phyloP scores from a whole-genome alignment of 257 asterid genomes.

The Capsicum chinense region DNA sequence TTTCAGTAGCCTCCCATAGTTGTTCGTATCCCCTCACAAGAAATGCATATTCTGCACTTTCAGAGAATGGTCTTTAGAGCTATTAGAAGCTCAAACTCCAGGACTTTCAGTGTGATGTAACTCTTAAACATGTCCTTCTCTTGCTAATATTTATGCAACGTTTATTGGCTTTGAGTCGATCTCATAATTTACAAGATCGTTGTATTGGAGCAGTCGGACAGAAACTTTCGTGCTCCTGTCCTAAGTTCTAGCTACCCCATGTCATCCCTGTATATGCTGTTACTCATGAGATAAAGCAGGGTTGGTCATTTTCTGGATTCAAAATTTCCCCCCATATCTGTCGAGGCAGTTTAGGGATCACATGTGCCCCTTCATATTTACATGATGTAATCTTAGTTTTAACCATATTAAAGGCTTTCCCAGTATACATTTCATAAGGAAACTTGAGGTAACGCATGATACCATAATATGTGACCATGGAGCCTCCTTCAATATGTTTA shows the following conservation, averaged over 20 bases:
- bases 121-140: not conserved
- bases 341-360: not conserved
- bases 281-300: not conserved
- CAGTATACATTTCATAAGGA: not conserved
- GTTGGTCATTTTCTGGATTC: not conserved
- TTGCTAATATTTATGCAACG: not conserved
- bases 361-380: not conserved
- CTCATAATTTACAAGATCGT: conserved; percentile 5
- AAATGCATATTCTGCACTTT: not conserved
- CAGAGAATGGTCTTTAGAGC: not conserved
- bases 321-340: not conserved
- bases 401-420: not conserved
- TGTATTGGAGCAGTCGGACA: not conserved
- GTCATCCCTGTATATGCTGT: not conserved
- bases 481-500: not conserved
- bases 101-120: not conserved
- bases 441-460: not conserved
- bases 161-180: not conserved
- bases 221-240: not conserved
- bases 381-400: not conserved
- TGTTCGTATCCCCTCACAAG: not conserved
- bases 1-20: not conserved
- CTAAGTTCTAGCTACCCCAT: not conserved
- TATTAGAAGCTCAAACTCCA: not conserved
- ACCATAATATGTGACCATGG: not conserved